Base-by-base conservation (phyloP, 2,329 filamentous ascomycete species). In the Penicillium olsonii region DNA sequence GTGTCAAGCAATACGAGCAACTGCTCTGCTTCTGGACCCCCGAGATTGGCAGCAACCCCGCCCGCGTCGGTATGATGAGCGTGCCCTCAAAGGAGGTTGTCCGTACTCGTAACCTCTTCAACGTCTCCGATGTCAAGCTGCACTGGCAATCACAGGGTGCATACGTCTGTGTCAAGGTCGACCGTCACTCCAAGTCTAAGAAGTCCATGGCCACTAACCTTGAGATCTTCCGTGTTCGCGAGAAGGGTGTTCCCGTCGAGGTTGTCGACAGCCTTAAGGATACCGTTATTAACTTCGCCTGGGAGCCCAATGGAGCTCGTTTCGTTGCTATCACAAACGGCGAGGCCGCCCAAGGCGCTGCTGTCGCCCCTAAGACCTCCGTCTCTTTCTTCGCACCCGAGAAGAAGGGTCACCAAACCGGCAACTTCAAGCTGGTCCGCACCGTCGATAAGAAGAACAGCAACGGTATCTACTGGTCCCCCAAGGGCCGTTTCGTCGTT, bases 401-500 rank as follows among this genome's bases (percentile, higher is more conserved):
- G 73, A 97, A 96, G 80, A 99, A 97, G 83, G 90, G 82, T 48
- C 75, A 83, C 44, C 80, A 82, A 19, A 80, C 89, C 27, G 94
- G 94, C 57, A 96, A 95, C 80, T 99, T 97, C 83, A 95, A 92
- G 79, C 90, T 95, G 69, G 86, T 97, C 60, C 86, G 91, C 56
- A 97, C 92, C 8, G 80, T 96, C 48, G 94, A 99, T 65, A 97
- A 97, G 85, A 97, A 97, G 85, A 97, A 95, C 77, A 96, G 88
- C 83, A 99, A 99, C 68, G 92, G 90, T 59, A 99, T 99, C 68
- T 97, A 97, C 84, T 99, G 94, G 94, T 95, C 91, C 17, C 94
- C 94, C 19, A 90, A 87, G 72, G 94, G 94, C 45, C 87, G 94
- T 41, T 99, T 99, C 67, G 92, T 97, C 31, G 87, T 97, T 39